Percentiles rank a stretch among this genome's conserved stretches.
phyloP scores from a whole-genome alignment of 768 basidiomycete genomes.

The Serendipita vermifera region DNA sequence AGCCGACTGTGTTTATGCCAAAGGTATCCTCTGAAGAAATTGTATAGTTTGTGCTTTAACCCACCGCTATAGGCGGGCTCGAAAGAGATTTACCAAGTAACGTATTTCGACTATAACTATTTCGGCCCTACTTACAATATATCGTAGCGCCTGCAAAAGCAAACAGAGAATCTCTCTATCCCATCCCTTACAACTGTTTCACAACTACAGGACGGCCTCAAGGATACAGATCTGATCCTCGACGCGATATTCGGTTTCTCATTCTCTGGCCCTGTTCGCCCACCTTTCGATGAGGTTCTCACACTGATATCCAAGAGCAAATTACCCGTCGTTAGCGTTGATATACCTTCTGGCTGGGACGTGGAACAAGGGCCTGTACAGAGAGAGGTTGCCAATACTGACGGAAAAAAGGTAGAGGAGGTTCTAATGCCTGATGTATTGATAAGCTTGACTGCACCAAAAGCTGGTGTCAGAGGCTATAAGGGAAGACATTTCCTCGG shows the following conservation, averaged over 20 bases:
- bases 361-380: constrained; percentile 58
- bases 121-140: not conserved
- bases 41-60: not conserved
- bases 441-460: constrained; percentile 88
- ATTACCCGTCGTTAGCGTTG: constrained; percentile 83
- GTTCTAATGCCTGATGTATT: constrained; percentile 67
- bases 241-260: constrained; percentile 99
- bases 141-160: constrained; percentile 58
- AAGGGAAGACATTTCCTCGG: constrained; percentile 83
- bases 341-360: constrained; percentile 96
- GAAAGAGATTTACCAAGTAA: constrained; percentile 83
- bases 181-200: constrained; percentile 39
- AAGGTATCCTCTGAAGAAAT: constrained; percentile 42
- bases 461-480: constrained; percentile 68
- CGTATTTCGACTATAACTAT: not conserved
- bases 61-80: constrained; percentile 51
- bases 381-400: constrained; percentile 19
- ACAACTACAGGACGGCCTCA: constrained; percentile 36
- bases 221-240: constrained; percentile 65
- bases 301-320: constrained; percentile 46
- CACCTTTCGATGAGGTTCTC: constrained; percentile 74
- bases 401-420: constrained; percentile 20
- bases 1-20: constrained; percentile 82
- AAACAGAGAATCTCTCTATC: constrained; percentile 84
- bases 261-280: constrained; percentile 78